Evolutionary conservation across 1,139 yeast genomes (phyloP).

Genomic region (Scheffersomyces illinoinensis): DNA sequence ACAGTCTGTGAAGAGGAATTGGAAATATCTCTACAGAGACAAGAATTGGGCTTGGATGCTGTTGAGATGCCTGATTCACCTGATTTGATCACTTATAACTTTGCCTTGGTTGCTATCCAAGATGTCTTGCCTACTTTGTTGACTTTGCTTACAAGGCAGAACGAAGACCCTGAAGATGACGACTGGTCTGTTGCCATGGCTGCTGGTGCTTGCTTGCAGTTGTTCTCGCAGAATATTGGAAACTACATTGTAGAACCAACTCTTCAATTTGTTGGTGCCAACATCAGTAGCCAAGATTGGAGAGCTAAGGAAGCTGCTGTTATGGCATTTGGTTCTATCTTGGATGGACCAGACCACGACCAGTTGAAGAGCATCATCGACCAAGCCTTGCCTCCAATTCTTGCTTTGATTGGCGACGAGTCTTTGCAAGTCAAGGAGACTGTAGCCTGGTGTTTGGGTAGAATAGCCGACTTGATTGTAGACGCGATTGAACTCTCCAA

Average conservation of each 20-base stretch:
- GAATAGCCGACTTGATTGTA: slow-evolving; percentile 86
- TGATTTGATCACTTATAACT: slow-evolving; percentile 57
- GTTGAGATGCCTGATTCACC: slow-evolving; percentile 41
- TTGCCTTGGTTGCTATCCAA: slow-evolving; percentile 79
- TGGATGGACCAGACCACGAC: slow-evolving; percentile 89
- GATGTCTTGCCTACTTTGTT: slow-evolving; percentile 89
- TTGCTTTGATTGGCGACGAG: slow-evolving; percentile 70
- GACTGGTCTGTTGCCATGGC: slow-evolving; percentile 99
- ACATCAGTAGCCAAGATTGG: slow-evolving; percentile 66
- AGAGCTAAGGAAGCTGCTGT: slow-evolving; percentile 94
- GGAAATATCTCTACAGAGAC: slow-evolving; percentile 69
- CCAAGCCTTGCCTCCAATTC: slow-evolving; percentile 81
- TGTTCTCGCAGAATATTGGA: slow-evolving; percentile 89
- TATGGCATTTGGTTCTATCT: slow-evolving; percentile 96
- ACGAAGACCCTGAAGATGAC: slow-evolving; percentile 90
- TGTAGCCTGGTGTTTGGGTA: slow-evolving; percentile 97
- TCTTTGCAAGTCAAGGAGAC: slow-evolving; percentile 90
- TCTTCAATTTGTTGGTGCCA: slow-evolving; percentile 75
- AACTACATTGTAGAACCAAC: slow-evolving; percentile 85
- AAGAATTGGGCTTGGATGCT: slow-evolving; percentile 49
- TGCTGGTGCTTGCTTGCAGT: slow-evolving; percentile 94
- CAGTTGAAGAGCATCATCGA: slow-evolving; percentile 67
- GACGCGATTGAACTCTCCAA: slow-evolving; percentile 71
- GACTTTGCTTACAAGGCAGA: slow-evolving; percentile 78
- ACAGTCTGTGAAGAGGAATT: slow-evolving; percentile 96